Evolutionary conservation across 1,284 basidiomycete genomes (phyloP).

Genomic region (Cutaneotrichosporon curvatum): DNA sequence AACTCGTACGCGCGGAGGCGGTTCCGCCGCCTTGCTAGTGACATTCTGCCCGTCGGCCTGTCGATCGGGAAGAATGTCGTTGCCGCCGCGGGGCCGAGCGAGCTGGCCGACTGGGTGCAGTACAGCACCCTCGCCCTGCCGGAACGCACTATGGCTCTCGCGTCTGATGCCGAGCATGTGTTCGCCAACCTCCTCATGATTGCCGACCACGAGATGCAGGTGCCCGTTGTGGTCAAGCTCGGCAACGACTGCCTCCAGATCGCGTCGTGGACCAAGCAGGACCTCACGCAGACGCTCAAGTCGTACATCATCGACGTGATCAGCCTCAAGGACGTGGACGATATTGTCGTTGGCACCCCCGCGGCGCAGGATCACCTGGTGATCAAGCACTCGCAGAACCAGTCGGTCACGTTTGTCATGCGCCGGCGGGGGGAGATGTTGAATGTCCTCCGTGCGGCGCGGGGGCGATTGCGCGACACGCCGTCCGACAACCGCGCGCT

Average conservation of each 20-base stretch:
- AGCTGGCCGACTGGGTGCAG: constrained; percentile 67
- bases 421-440: constrained; percentile 53
- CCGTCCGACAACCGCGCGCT: constrained; percentile 60
- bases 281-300: constrained; percentile 29
- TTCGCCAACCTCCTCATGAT: constrained; percentile 37
- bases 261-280: constrained; percentile 40
- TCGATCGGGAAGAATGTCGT: constrained; percentile 54
- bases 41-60: constrained; percentile 64
- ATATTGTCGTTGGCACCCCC: constrained; percentile 71
- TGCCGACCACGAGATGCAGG: constrained; percentile 39
- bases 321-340: constrained; percentile 59
- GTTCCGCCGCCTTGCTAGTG: constrained; percentile 51
- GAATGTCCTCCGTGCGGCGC: constrained; percentile 35
- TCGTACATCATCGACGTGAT: constrained; percentile 43
- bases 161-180: constrained; percentile 39
- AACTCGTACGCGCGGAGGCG: constrained; percentile 67
- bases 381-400: constrained; percentile 53
- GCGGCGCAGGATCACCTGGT: constrained; percentile 72
- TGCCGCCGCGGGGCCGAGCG: constrained; percentile 48
- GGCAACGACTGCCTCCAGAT: constrained; percentile 39
- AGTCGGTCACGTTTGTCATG: constrained; percentile 35
- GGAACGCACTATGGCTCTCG: constrained; percentile 36
- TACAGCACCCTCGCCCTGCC: constrained; percentile 48
- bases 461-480: constrained; percentile 43
- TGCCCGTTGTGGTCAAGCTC: constrained; percentile 41